These are phyloP conservation scores for Gossypium turneri DNA, from an alignment of 345 rosid species.

Conservation along the genomic window DNA sequence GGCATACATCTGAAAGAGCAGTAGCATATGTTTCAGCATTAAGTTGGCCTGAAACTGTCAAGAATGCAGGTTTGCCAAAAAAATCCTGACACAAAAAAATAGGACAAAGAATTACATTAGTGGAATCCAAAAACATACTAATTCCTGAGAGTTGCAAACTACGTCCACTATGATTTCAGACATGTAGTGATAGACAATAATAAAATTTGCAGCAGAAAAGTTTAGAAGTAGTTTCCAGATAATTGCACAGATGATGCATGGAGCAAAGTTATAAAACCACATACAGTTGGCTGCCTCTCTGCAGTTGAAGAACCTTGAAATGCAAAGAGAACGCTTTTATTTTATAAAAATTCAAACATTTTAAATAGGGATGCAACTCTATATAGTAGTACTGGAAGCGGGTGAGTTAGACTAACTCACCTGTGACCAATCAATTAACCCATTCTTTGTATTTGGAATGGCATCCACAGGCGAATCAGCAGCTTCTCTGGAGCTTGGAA, in stretches of 20 bases:
- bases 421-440: conserved; percentile 87
- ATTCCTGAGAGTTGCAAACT: neutral
- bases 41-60: conserved; percentile 97
- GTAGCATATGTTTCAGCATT: conserved; percentile 97
- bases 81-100: conserved; percentile 57
- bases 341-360: neutral
- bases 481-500: conserved; percentile 73
- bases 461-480: conserved; percentile 42
- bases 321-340: neutral
- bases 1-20: conserved; percentile 86
- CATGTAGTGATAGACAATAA: neutral
- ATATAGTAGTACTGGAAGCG: neutral
- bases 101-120: conserved; percentile 16
- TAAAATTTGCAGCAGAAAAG: conserved; percentile 5
- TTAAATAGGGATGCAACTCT: neutral
- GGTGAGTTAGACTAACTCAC: conserved; percentile 34
- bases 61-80: conserved; percentile 94
- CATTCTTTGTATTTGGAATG: conserved; percentile 79
- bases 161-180: neutral
- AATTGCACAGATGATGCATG: neutral
- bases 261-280: neutral
- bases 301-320: neutral
- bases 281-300: neutral
- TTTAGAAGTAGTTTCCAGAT: neutral
- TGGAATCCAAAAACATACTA: neutral